Evolutionary conservation across 1,139 yeast genomes (phyloP), one percentile per base, ranked within the genome.

Genomic region (Suhomyces bokatorum): DNA sequence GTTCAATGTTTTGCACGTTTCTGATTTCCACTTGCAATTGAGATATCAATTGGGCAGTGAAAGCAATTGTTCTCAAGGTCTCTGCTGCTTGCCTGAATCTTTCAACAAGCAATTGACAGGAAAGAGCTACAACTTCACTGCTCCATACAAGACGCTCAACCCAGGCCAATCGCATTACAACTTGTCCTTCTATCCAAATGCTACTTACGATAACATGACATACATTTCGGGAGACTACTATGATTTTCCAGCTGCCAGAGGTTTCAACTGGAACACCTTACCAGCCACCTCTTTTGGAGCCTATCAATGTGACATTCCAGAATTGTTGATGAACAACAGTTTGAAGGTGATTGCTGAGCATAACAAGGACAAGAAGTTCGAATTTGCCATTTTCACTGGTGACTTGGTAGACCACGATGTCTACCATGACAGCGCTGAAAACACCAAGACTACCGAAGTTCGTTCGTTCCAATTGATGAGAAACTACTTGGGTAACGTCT

Each of bases 351-450:
- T 80, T 45, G 66, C 68, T 12, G 55, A 69, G 27, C 62, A 64
- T 39, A 41, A 53, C 16, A 39, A 34, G n/a, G 54, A 54, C 26
- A 58, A 59, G 42, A 59, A 69, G 9, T 83, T 77, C 53, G 83
- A 80, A 42, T 83, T 84, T 58, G 75, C 83, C 3, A 59, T 84
- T 24, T 84, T 83, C 67, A 84, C 89, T 2, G 90, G 89, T 43
- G 90, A 83, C 55, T 67, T 82, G 59, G 83, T 82, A 32, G 87
- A 81, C 56, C 87, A 82, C 54, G 82, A 78, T 52, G 77, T 69
- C 39, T 53, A 62, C 40, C 70, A 68, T 47, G 73, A 73, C 54
- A 73, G 71, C 32, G 72, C 77, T 24, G 73, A 77, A 36, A 69
- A 70, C 50, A 78, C 84, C 30, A 64, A 78, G 46, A 65, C 67